These are phyloP conservation scores for Sonneratia caseolaris DNA, from an alignment of 345 rosid species.

Conservation along the genomic window DNA sequence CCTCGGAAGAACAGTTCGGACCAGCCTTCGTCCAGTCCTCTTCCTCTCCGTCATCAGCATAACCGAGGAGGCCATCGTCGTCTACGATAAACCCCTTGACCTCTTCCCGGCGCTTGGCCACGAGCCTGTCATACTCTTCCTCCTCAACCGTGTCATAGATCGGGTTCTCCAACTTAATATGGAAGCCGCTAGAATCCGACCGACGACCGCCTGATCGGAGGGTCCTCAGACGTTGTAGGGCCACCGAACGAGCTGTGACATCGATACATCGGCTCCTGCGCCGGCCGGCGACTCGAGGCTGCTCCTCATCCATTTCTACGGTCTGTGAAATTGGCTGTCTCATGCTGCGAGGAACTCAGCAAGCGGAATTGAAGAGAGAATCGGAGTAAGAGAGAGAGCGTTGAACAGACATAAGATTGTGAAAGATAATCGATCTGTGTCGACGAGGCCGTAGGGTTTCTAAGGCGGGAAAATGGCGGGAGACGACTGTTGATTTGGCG, in stretches of 20 bases:
- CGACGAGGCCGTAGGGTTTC: not conserved
- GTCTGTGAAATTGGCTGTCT: not conserved
- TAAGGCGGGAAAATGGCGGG: slow-evolving; percentile 13
- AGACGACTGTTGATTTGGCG: slow-evolving; percentile 8
- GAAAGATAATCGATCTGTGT: not conserved
- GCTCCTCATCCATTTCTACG: slow-evolving; percentile 31
- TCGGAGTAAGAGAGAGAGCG: not conserved
- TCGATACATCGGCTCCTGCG: slow-evolving; percentile 49
- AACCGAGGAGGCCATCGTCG: slow-evolving; percentile 70
- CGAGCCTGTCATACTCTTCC: slow-evolving; percentile 64
- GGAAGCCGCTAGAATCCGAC: slow-evolving; percentile 44
- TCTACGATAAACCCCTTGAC: slow-evolving; percentile 66
- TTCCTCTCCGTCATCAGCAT: slow-evolving; percentile 76
- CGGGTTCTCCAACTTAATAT: slow-evolving; percentile 58
- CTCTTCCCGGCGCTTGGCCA: slow-evolving; percentile 69
- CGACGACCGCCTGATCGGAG: slow-evolving; percentile 67
- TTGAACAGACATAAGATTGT: not conserved
- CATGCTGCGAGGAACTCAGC: not conserved
- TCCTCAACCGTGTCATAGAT: slow-evolving; percentile 70
- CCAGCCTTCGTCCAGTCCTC: slow-evolving; percentile 80
- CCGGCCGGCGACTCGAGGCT: slow-evolving; percentile 27
- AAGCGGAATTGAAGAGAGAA: not conserved
- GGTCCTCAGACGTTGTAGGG: slow-evolving; percentile 66
- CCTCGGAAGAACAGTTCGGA: slow-evolving; percentile 53
- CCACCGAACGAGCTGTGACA: slow-evolving; percentile 42